phyloP scores from a whole-genome alignment of 495 filamentous ascomycete species.

The Penicillium cataractarum region DNA sequence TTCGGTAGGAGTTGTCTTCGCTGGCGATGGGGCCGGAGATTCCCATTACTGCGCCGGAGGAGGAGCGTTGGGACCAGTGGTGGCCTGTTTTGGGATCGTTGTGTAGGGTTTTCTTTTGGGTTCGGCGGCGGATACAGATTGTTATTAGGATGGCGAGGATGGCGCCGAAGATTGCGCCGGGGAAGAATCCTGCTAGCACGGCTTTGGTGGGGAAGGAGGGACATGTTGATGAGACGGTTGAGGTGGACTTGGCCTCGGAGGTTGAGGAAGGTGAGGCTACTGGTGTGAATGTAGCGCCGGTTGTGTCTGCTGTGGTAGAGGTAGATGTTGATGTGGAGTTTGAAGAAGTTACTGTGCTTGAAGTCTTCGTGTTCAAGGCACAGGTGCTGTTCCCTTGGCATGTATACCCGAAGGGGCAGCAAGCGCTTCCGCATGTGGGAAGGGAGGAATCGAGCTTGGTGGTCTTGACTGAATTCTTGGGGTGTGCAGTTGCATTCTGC shows the following conservation, averaged over 20 bases:
- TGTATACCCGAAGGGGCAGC: conserved; percentile 79
- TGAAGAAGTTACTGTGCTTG: conserved; percentile 18
- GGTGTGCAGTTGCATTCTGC: conserved; percentile 65
- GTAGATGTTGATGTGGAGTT: conserved; percentile 34
- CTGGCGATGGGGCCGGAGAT: conserved; percentile 61
- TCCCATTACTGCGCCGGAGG: conserved; percentile 46
- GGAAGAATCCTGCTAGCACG: conserved; percentile 65
- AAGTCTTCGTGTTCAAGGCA: conserved; percentile 41
- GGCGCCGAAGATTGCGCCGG: conserved; percentile 60
- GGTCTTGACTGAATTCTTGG: conserved; percentile 70
- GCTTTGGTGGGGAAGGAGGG: conserved; percentile 56
- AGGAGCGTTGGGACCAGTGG: conserved; percentile 42
- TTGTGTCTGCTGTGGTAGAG: conserved; percentile 28
- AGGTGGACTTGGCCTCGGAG: conserved; percentile 21
- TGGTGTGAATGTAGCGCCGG: conserved; percentile 22
- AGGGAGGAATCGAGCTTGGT: conserved; percentile 61
- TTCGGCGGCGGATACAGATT: conserved; percentile 43
- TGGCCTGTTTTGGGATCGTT: conserved; percentile 18
- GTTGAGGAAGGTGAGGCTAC: conserved; percentile 27
- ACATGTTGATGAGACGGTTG: conserved; percentile 26
- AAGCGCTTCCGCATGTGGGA: conserved; percentile 59
- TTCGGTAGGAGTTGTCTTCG: conserved; percentile 53
- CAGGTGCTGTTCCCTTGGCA: conserved; percentile 58
- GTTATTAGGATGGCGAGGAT: conserved; percentile 47
- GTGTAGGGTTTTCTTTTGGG: conserved; percentile 19